Conservation (phyloP, 2,329 filamentous ascomycete genomes). For the Fusarium begoniae region DNA sequence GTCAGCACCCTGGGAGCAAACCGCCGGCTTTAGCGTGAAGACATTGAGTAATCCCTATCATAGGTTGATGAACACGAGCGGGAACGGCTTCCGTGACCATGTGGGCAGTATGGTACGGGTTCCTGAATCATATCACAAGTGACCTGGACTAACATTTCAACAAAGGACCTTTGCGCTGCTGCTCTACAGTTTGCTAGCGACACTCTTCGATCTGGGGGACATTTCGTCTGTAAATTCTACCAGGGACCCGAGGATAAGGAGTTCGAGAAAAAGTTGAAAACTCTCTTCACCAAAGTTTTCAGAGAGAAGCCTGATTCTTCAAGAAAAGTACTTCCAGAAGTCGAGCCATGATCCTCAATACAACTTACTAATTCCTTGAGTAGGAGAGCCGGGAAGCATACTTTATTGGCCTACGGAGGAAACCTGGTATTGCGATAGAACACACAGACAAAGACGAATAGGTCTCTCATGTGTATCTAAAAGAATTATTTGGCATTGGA, state of each 20-base stretch:
- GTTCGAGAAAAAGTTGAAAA: conserved; percentile 77
- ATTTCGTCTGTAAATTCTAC: conserved; percentile 98
- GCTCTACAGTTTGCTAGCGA: conserved; percentile 88
- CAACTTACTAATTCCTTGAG: background rate
- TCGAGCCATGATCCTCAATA: background rate
- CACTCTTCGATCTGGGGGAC: conserved; percentile 81
- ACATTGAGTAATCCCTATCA: conserved; percentile 94
- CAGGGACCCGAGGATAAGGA: conserved; percentile 86
- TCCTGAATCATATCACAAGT: too few relatives aligned
- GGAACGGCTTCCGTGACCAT: conserved; percentile 86
- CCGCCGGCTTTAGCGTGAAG: conserved; percentile 79
- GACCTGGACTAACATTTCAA: background rate
- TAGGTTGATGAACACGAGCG: conserved; percentile 99
- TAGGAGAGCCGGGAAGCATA: conserved; percentile 75
- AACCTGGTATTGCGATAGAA: conserved; percentile 51
- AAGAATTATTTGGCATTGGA: background rate
- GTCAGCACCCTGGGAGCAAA: conserved; percentile 95
- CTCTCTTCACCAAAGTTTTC: conserved; percentile 81
- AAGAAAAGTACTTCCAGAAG: conserved; percentile 68
- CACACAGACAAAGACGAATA: background rate
- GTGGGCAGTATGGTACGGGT: conserved; percentile 89
- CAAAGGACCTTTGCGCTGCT: conserved; percentile 86
- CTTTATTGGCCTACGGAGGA: conserved; percentile 82
- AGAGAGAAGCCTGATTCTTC: conserved; percentile 94
- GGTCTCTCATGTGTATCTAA: background rate